Percentiles rank a stretch among this genome's conserved stretches.
These are phyloP conservation scores for Dactylonectria macrodidyma DNA, from an alignment of 2,329 filamentous ascomycete genomes.

Conservation along the genomic window DNA sequence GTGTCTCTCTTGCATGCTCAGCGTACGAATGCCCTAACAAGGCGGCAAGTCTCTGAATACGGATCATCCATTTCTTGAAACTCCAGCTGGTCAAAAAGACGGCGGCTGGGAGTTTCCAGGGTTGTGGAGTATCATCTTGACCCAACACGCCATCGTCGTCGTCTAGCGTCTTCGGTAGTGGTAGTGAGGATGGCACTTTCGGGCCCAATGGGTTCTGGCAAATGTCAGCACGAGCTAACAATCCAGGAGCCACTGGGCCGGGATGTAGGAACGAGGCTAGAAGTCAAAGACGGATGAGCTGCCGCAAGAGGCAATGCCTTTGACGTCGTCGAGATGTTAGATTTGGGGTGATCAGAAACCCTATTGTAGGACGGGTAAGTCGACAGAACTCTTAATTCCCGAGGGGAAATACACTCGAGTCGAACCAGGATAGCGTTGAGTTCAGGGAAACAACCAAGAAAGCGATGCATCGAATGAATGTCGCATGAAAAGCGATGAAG, in stretches of 20 bases:
- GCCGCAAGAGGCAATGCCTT: conserved; percentile 10
- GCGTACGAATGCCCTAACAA: conserved; percentile 29
- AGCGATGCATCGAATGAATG: background rate
- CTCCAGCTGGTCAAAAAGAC: background rate
- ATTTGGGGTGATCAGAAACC: conserved; percentile 16
- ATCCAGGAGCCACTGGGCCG: background rate
- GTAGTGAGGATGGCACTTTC: conserved; percentile 7
- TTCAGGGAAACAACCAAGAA: conserved; percentile 1
- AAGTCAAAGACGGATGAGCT: conserved; percentile 18
- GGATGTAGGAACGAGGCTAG: conserved; percentile 16
- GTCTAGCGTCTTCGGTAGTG: conserved; percentile 1
- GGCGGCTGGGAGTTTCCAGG: conserved; percentile 16
- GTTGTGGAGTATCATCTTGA: conserved; percentile 5
- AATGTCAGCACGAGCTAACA: background rate
- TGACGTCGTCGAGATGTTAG: background rate
- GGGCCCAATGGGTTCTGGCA: conserved; percentile 1
- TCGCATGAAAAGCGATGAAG: background rate
- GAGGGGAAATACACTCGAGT: conserved; percentile 5
- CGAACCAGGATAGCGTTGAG: conserved; percentile 7
- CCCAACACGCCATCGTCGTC: conserved; percentile 6
- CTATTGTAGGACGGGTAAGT: conserved; percentile 4
- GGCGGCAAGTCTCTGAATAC: background rate
- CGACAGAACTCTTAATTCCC: background rate
- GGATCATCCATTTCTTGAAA: conserved; percentile 6
- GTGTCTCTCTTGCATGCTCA: conserved; percentile 28